Percentiles rank a stretch among this genome's conserved stretches.
phyloP scores from a whole-genome alignment of 768 basidiomycete species.

The Rhodocollybia butyracea region DNA sequence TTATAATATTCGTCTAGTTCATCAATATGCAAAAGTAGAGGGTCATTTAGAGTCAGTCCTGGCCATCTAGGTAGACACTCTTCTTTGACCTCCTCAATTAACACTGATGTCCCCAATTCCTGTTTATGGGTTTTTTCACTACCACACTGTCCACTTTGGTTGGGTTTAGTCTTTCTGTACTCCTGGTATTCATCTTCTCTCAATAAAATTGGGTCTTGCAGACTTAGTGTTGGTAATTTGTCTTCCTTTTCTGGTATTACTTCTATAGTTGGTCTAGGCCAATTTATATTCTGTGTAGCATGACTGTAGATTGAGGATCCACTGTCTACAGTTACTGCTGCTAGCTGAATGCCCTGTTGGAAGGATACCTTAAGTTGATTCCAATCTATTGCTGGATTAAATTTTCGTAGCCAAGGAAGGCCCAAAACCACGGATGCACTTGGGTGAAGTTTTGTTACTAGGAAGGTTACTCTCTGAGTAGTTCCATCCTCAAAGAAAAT shows the following conservation, averaged over 20 bases:
- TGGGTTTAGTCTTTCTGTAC: background rate
- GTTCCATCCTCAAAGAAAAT: background rate
- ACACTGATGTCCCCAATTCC: no score
- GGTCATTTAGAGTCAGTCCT: no score
- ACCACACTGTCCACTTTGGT: no score
- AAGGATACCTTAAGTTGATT: no score
- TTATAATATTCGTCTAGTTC: no score
- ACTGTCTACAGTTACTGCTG: background rate
- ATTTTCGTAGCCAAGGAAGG: background rate
- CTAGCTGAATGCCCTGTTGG: background rate
- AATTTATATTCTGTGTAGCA: background rate
- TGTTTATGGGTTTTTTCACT: no score
- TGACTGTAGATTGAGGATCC: background rate
- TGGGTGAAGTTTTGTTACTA: no score
- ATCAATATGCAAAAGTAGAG: no score
- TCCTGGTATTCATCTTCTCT: background rate
- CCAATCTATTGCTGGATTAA: background rate
- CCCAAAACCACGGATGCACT: background rate
- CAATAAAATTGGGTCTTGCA: background rate
- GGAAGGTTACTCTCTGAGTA: background rate
- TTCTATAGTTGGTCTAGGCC: background rate
- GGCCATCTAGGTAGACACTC: no score
- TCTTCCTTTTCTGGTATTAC: background rate
- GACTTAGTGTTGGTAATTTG: background rate
- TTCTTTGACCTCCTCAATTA: no score